These are phyloP conservation scores for Aaosphaeria arxii DNA, from an alignment of 2,329 filamentous ascomycete genomes.

Conservation along the genomic window DNA sequence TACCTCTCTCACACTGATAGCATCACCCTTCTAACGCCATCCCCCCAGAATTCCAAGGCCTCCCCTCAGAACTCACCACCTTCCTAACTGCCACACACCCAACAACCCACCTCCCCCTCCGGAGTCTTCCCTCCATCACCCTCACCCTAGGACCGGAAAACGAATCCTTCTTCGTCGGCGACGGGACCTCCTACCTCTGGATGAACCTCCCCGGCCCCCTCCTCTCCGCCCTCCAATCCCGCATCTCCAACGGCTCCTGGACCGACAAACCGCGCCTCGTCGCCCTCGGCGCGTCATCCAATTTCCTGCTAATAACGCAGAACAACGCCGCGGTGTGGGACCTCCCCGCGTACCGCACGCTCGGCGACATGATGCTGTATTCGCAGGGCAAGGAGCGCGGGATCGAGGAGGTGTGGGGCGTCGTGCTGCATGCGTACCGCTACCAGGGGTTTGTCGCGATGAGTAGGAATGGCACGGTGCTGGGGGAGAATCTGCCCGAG, in stretches of 20 bases:
- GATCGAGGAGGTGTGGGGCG: slow-evolving; percentile 17
- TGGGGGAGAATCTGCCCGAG: slow-evolving; percentile 23
- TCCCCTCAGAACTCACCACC: slow-evolving; percentile 21
- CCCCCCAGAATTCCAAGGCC: slow-evolving; percentile 12
- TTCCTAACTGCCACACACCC: slow-evolving; percentile 21
- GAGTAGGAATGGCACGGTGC: slow-evolving; percentile 18
- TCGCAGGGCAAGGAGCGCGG: slow-evolving; percentile 11
- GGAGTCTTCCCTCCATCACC: slow-evolving; percentile 23
- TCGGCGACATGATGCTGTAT: slow-evolving; percentile 17
- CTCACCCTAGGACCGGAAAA: slow-evolving; percentile 32
- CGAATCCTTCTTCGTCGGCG: slow-evolving; percentile 29
- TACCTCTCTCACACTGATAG: not conserved
- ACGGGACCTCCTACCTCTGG: slow-evolving; percentile 27
- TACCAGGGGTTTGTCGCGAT: slow-evolving; percentile 27
- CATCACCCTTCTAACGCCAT: not conserved
- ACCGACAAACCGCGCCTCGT: slow-evolving; percentile 29
- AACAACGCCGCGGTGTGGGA: slow-evolving; percentile 28
- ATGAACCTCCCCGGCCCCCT: slow-evolving; percentile 26
- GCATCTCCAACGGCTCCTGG: slow-evolving; percentile 29
- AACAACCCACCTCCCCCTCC: slow-evolving; percentile 6
- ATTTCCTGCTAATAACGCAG: slow-evolving; percentile 30
- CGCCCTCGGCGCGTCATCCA: slow-evolving; percentile 22
- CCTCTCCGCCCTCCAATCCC: slow-evolving; percentile 19
- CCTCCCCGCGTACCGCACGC: slow-evolving; percentile 18
- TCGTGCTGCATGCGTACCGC: slow-evolving; percentile 29